Conservation (phyloP, 2,329 filamentous ascomycete genomes). For the Epichloe festucae region DNA sequence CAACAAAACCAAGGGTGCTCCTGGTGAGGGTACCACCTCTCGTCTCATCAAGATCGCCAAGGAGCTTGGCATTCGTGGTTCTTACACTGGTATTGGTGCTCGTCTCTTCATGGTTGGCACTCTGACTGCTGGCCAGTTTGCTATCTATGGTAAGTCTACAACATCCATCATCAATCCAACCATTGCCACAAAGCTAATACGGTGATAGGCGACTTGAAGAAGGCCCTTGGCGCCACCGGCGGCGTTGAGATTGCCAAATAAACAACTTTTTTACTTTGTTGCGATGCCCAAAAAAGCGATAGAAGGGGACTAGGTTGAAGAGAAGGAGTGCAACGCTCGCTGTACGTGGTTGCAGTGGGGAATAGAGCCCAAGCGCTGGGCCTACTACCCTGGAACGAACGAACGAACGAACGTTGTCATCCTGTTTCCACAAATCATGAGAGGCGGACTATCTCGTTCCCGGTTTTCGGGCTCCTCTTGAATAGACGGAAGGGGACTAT, state of each 20-base stretch:
- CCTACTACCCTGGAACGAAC: constrained; percentile 1
- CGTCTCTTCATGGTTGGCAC: constrained; percentile 53
- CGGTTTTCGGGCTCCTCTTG: neutral
- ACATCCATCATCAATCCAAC: neutral
- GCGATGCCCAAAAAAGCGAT: neutral
- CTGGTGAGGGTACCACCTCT: constrained; percentile 69
- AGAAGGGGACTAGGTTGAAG: neutral
- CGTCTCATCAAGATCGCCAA: constrained; percentile 79
- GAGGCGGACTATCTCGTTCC: neutral
- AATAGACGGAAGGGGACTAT: neutral
- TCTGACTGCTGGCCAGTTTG: constrained; percentile 70
- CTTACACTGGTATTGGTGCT: constrained; percentile 70
- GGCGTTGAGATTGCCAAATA: constrained; percentile 16
- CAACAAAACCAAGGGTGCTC: constrained; percentile 85
- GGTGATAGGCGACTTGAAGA: constrained; percentile 44
- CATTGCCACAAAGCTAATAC: neutral
- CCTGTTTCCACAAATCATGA: neutral
- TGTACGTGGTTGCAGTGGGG: neutral
- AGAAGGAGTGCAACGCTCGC: neutral
- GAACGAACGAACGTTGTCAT: neutral
- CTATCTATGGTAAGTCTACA: constrained; percentile 52
- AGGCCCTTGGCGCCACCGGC: constrained; percentile 30
- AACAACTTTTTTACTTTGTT: neutral
- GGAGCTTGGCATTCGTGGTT: constrained; percentile 70
- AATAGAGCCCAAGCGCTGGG: constrained; percentile 10